Percentiles rank a stretch among this genome's conserved stretches.
These are phyloP conservation scores for Fusarium austroafricanum DNA, from an alignment of 2,329 filamentous ascomycete species.

Conservation along the genomic window DNA sequence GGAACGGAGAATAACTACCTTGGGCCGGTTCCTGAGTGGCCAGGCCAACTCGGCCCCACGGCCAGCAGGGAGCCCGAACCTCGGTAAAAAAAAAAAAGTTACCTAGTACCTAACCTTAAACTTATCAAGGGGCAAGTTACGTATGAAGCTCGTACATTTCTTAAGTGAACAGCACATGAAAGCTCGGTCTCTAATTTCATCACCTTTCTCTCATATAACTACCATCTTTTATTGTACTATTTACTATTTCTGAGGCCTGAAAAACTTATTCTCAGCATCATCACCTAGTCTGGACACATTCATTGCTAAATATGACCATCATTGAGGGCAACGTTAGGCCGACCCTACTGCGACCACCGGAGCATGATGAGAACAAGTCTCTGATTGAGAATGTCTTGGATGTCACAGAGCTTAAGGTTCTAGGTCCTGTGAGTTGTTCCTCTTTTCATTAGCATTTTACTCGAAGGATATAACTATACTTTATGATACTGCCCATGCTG, in stretches of 20 bases:
- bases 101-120: slow-evolving; percentile 15
- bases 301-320: slow-evolving; percentile 19
- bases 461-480: neutral
- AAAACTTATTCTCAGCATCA: neutral
- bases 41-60: slow-evolving; percentile 34
- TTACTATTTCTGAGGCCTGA: neutral
- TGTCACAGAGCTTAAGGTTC: slow-evolving; percentile 80
- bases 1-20: slow-evolving; percentile 6
- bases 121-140: slow-evolving; percentile 30
- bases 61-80: slow-evolving; percentile 30
- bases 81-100: slow-evolving; percentile 37
- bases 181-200: slow-evolving; percentile 20
- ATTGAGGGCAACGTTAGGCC: slow-evolving; percentile 47
- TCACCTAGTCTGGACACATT: neutral
- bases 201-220: neutral
- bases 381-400: slow-evolving; percentile 91
- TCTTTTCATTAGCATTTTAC: neutral
- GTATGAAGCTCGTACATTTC: slow-evolving; percentile 22
- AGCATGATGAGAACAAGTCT: slow-evolving; percentile 76
- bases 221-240: neutral
- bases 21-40: slow-evolving; percentile 21
- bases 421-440: slow-evolving; percentile 73
- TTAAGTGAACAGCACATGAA: slow-evolving; percentile 23
- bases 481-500: neutral
- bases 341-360: slow-evolving; percentile 74